A percentile compares a stretch with the other conserved stretches of the same genome.
phyloP scores from a whole-genome alignment of 2,329 filamentous ascomycete species.

The Stachybotrys chlorohalonatus region DNA sequence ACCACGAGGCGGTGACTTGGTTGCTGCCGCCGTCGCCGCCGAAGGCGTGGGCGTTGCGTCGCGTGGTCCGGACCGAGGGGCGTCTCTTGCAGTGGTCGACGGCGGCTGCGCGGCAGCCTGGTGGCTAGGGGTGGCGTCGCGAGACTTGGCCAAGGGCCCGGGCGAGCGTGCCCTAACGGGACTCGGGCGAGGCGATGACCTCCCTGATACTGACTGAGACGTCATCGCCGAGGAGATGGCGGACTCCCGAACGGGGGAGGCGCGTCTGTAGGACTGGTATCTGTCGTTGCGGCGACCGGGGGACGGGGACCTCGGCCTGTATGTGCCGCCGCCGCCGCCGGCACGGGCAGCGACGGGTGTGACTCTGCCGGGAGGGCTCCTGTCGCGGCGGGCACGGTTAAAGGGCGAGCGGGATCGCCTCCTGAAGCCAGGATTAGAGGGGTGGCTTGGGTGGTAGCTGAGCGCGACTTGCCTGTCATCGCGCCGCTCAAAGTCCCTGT shows the following conservation, averaged over 20 bases:
- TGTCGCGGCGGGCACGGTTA: constrained; percentile 24
- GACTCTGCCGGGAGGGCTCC: constrained; percentile 18
- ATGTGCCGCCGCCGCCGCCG: constrained; percentile 22
- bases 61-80: constrained; percentile 14
- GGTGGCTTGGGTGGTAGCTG: background rate
- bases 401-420: constrained; percentile 47
- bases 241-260: constrained; percentile 39
- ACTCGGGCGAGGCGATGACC: constrained; percentile 42
- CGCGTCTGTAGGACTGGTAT: constrained; percentile 34
- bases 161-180: constrained; percentile 39
- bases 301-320: constrained; percentile 44
- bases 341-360: constrained; percentile 16
- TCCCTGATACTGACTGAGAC: constrained; percentile 41
- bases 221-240: constrained; percentile 39
- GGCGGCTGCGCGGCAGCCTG: constrained; percentile 7
- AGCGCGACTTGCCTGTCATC: constrained; percentile 27
- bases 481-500: constrained; percentile 28
- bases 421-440: constrained; percentile 17
- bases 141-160: constrained; percentile 21
- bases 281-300: constrained; percentile 36
- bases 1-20: constrained; percentile 43
- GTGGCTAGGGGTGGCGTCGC: constrained; percentile 27
- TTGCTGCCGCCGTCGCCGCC: constrained; percentile 12
- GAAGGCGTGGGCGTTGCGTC: constrained; percentile 14
- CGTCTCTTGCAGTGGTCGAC: constrained; percentile 16